Evolutionary conservation across 345 rosid species (phyloP), one percentile per base, ranked within the genome.

Genomic region (Hypericum androsaemum): DNA sequence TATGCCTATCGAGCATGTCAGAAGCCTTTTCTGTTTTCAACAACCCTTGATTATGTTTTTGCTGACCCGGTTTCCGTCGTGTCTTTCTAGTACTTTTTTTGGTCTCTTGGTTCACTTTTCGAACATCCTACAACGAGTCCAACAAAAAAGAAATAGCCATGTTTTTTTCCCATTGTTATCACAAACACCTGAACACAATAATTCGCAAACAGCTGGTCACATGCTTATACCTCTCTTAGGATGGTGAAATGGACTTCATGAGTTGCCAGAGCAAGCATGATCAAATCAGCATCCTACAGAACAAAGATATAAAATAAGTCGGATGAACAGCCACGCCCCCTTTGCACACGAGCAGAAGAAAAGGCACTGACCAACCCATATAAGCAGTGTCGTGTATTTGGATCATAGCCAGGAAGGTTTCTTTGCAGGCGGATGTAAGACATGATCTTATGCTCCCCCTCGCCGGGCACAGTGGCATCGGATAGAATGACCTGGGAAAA

Each of bases 371-470:
- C 75, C 71, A 65, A 45, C 16, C 75, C 75, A 70, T 65, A 70
- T 50, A 70, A 12, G 53, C 75, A 70, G 41, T 70, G 71, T 9
- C 64, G 67, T 15, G 67, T 61, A 39, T 70, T 70, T 43, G 71
- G 75, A 65, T 70, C 61, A 53, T 8, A 65, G 16, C 64, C 75
- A 2, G 71, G 75, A 7, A 65, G 45, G 53, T 62, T 66, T 16
- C 75, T 52, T 47, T 70, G 75, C 54, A 70, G 40, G 46, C 64
- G 71, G 41, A 70, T 70, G 44, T 52, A 70, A 39, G 75, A 70
- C 67, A 65, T 65, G 35, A 70, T 58, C 71, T 70, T 65, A 38
- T 70, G 75, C 61, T 70, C 75, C 53, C 75, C 71, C 28, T 70
- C 71, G 49, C 75, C 75, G 41, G 71, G 71, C 8, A 65, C 71